Percentiles rank a stretch among this genome's conserved stretches.
These are phyloP conservation scores for Colletotrichum cordylinicola DNA, from an alignment of 2,329 filamentous ascomycete species.

Conservation along the genomic window DNA sequence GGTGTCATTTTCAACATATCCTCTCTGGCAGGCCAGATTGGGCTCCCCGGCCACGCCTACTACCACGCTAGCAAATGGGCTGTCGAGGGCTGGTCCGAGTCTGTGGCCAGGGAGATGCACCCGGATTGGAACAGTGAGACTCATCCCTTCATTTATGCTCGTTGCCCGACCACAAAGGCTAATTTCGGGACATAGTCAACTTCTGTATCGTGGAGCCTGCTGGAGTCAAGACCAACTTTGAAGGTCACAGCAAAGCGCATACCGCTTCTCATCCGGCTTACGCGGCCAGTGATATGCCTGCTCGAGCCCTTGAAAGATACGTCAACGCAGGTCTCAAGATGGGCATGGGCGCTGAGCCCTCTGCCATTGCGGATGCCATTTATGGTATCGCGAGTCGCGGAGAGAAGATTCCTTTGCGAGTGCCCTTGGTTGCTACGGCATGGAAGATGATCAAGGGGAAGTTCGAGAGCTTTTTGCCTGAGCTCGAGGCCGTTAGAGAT, in stretches of 20 bases:
- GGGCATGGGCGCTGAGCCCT: conserved; percentile 31
- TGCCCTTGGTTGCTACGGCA: conserved; percentile 45
- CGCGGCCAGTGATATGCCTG: conserved; percentile 34
- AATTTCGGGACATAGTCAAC: conserved; percentile 32
- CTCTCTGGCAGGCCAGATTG: conserved; percentile 24
- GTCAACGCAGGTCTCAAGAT: conserved; percentile 6
- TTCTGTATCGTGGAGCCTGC: conserved; percentile 49
- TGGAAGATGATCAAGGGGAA: conserved; percentile 38
- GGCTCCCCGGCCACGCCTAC: conserved; percentile 25
- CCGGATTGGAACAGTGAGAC: conserved; percentile 28
- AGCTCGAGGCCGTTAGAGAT: conserved; percentile 39
- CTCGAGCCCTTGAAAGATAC: conserved; percentile 30
- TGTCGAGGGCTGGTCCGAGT: conserved; percentile 28
- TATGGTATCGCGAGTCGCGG: conserved; percentile 37
- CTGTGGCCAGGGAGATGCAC: conserved; percentile 25
- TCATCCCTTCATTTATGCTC: too few species aligned
- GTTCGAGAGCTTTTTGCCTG: conserved; percentile 31
- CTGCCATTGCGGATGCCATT: conserved; percentile 39
- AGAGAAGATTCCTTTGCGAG: conserved; percentile 41
- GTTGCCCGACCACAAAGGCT: too few species aligned
- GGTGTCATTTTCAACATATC: conserved; percentile 30
- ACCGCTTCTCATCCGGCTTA: conserved; percentile 43
- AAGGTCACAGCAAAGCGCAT: conserved; percentile 21
- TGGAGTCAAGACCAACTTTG: conserved; percentile 41
- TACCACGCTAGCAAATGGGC: conserved; percentile 30